Conservation (phyloP, 208 protist genomes). For the Wallacemonas rigidus region DNA sequence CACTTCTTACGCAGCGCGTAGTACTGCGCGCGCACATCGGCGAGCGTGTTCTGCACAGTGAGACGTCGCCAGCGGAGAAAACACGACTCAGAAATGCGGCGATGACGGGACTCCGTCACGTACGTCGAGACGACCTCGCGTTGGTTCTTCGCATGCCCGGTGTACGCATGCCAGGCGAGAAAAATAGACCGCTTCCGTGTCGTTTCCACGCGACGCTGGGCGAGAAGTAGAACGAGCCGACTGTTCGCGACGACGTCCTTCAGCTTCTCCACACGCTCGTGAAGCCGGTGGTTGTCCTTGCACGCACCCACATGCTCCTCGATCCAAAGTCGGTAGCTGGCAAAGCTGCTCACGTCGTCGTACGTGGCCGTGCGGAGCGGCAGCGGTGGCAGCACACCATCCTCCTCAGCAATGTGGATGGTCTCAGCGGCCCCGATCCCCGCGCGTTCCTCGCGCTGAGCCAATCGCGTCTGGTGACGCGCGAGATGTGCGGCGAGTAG, state of each 20-base stretch:
- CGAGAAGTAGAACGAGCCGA: slow-evolving; percentile 50
- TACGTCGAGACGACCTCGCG: slow-evolving; percentile 39
- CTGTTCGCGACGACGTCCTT: slow-evolving; percentile 50
- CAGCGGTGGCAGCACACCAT: slow-evolving; percentile 17
- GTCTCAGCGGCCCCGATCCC: no score
- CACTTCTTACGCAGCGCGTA: slow-evolving; percentile 14
- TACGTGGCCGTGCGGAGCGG: slow-evolving; percentile 38
- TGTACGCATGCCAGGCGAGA: slow-evolving; percentile 52
- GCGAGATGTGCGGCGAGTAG: slow-evolving; percentile 22
- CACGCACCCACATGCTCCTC: slow-evolving; percentile 47
- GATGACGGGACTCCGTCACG: slow-evolving; percentile 29
- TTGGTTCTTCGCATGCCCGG: slow-evolving; percentile 25
- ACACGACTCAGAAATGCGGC: slow-evolving; percentile 46
- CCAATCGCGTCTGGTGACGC: background rate
- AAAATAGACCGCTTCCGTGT: slow-evolving; percentile 34
- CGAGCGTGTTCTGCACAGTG: slow-evolving; percentile 37
- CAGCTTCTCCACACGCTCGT: slow-evolving; percentile 36
- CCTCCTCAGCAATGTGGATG: background rate
- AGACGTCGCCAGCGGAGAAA: slow-evolving; percentile 80
- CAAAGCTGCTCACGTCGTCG: slow-evolving; percentile 43
- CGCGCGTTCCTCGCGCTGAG: slow-evolving; percentile 11
- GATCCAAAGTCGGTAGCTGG: slow-evolving; percentile 58
- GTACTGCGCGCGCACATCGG: slow-evolving; percentile 32
- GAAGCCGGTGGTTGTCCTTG: slow-evolving; percentile 36
- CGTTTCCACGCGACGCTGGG: slow-evolving; percentile 43